Conservation (phyloP, 495 filamentous ascomycete species). For the Xylaria bambusicola region DNA sequence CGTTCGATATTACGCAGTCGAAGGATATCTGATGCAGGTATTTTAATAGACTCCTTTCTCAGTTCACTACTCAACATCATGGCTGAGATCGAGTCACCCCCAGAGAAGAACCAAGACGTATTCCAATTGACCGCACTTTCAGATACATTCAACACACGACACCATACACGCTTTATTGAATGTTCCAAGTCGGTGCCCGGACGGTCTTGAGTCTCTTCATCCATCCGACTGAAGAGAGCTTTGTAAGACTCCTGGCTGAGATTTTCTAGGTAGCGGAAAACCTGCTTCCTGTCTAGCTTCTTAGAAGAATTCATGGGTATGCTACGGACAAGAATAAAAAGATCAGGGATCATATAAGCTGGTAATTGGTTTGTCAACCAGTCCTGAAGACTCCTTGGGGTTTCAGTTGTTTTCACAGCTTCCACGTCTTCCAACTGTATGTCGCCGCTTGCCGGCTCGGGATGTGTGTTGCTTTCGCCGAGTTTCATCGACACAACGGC, state of each 20-base stretch:
- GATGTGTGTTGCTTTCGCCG: background rate
- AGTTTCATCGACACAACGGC: slow-evolving; percentile 6
- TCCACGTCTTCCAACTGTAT: background rate
- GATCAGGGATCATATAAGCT: slow-evolving; percentile 57
- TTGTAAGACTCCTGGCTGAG: background rate
- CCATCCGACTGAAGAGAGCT: background rate
- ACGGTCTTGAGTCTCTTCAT: background rate
- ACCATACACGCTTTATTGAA: background rate
- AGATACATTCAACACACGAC: slow-evolving; percentile 4
- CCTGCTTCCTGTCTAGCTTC: slow-evolving; percentile 1
- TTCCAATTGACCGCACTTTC: background rate
- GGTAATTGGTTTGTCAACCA: slow-evolving; percentile 1
- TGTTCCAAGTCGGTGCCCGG: slow-evolving; percentile 1
- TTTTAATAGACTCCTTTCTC: slow-evolving; percentile 8
- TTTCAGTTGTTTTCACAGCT: background rate
- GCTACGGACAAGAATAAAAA: slow-evolving; percentile 28
- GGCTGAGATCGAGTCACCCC: background rate
- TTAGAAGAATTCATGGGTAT: slow-evolving; percentile 40
- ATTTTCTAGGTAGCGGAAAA: background rate
- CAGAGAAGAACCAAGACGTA: slow-evolving; percentile 9
- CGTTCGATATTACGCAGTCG: slow-evolving; percentile 3
- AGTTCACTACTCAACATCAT: slow-evolving; percentile 1
- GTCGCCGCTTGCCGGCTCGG: background rate
- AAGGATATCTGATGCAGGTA: background rate
- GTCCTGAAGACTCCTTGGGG: background rate